Conservation (phyloP, 495 filamentous ascomycete species). For the Corynascus novoguineensis region DNA sequence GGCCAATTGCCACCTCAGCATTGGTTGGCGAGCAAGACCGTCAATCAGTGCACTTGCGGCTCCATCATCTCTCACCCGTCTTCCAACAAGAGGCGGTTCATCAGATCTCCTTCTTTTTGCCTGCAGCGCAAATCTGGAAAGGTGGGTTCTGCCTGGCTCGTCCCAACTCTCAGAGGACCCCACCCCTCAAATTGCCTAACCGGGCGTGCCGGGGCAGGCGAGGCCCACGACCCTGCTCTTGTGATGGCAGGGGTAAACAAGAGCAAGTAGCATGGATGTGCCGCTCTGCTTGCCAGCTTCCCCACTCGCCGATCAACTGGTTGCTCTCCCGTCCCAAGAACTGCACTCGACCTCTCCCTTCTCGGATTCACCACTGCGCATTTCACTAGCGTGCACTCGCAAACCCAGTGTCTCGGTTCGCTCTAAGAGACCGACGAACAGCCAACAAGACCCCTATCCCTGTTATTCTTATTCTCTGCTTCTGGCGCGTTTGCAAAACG, state of each 20-base stretch:
- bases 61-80: no score
- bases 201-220: neutral
- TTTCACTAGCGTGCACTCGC: no score
- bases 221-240: neutral
- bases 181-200: conserved; percentile 14
- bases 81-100: no score
- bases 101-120: no score
- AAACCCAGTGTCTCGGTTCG: neutral
- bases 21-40: no score
- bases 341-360: neutral
- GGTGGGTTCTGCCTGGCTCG: neutral
- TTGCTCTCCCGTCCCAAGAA: conserved; percentile 1
- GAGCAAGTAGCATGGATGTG: neutral
- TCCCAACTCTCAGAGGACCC: neutral
- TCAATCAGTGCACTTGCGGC: no score
- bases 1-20: no score
- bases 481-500: neutral
- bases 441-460: neutral
- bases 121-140: neutral
- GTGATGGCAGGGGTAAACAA: neutral
- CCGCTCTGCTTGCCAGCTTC: neutral
- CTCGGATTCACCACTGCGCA: neutral
- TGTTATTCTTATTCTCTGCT: conserved; percentile 1
- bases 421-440: neutral
- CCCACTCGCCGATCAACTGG: conserved; percentile 7